Evolutionary conservation across 768 basidiomycete genomes (phyloP), one percentile per base, ranked within the genome.

Genomic region (Pholiota molesta): DNA sequence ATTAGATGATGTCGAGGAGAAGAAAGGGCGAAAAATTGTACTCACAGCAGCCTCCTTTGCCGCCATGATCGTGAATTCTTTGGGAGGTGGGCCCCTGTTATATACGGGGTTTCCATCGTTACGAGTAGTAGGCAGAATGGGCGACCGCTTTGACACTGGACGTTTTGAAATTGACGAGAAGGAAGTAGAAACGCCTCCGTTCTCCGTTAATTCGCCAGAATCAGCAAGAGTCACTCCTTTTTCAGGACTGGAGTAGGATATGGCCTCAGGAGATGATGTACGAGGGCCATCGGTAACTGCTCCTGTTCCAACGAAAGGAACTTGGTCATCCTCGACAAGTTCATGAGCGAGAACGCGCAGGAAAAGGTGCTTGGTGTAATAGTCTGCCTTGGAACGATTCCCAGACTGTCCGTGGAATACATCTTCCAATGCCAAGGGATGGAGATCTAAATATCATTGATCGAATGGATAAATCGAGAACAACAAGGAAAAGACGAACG

Each of bases 401-500:
- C 83, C 80, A 19, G 78, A 75, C 37, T 82, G 78, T 35, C 81
- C 77, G 62, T 86, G 83, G 54, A 91, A 83, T 13, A 91, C 73
- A 66, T 91, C 90, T 67, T 91, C 90, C 19, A 92, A 74, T 5
- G 89, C 84, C 47, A 91, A 81, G 1, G 90, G 90, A 68, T 91
- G 90, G 44, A 91, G 71, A 63, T 85, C 88, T 89, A 57, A 10
- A 26, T 28, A 44, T 57, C 21, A 1, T 17, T 47, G 17, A 29
- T 19, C 45, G 19, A 21, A 57, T 21, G 28, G n/a, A 16, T 23
- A 29, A 35, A 54, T 42, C 16, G n/a, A 44, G 13, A 9, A 56
- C 47, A 60, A 51, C 14, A 19, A 55, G 16, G 53, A 42, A 35
- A 39, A 57, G 14, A 72, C 82, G 51, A 61, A 88, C 89, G 80